Conservation (phyloP, 2,329 filamentous ascomycete species). For the Meredithiella fracta region DNA sequence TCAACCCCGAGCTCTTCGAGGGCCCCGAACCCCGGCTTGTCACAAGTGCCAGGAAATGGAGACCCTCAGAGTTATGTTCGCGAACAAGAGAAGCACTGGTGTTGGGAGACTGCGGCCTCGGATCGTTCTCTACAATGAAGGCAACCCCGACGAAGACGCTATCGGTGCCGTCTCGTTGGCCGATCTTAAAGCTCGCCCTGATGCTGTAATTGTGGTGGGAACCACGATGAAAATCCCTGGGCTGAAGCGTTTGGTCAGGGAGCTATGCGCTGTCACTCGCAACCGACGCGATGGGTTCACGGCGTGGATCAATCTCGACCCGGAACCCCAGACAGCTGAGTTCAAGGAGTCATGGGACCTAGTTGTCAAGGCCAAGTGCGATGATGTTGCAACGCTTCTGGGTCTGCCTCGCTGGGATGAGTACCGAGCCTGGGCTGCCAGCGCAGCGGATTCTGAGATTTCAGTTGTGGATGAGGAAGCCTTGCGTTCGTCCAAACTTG, state of each 20-base stretch:
- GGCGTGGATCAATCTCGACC: constrained; percentile 86
- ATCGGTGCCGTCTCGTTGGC: constrained; percentile 82
- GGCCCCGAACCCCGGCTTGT: constrained; percentile 75
- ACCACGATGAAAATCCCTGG: constrained; percentile 93
- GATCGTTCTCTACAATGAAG: constrained; percentile 95
- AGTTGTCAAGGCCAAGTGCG: constrained; percentile 71
- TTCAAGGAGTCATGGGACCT: constrained; percentile 90
- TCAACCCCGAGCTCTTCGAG: constrained; percentile 65
- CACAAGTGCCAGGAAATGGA: constrained; percentile 58
- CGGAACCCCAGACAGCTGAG: constrained; percentile 65
- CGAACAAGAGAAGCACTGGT: constrained; percentile 81
- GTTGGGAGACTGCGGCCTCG: constrained; percentile 78
- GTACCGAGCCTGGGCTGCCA: constrained; percentile 17
- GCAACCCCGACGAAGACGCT: constrained; percentile 89
- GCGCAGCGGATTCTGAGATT: constrained; percentile 26
- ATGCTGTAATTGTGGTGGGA: constrained; percentile 86
- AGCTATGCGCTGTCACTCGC: constrained; percentile 78
- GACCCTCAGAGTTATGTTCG: constrained; percentile 53
- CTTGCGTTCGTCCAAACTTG: constrained; percentile 24
- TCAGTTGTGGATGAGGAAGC: constrained; percentile 28
- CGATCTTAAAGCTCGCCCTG: constrained; percentile 70
- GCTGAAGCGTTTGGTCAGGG: constrained; percentile 72
- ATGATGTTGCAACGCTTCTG: constrained; percentile 65
- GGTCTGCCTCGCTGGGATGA: constrained; percentile 43
- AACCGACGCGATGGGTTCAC: constrained; percentile 69